Percentiles rank a stretch among this genome's conserved stretches.
Conservation (phyloP, 2,329 filamentous ascomycete species). For the Sporothrix sp. region DNA sequence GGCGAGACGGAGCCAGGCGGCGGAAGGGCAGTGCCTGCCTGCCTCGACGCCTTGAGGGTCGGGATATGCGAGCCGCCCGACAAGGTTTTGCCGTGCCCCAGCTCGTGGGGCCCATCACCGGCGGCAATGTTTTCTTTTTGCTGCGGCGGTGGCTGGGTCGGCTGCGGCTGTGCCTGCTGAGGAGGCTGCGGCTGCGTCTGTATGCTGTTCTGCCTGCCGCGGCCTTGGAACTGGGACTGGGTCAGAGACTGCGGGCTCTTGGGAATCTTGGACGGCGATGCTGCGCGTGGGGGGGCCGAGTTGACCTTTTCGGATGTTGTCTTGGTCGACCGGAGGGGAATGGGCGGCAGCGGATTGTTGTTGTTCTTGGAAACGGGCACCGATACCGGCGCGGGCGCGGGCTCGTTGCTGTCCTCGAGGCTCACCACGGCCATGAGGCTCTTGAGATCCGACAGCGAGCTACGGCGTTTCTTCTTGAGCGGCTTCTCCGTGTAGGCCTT, state of each 20-base stretch:
- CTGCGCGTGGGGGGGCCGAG: conserved; percentile 37
- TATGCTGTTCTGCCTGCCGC: neutral
- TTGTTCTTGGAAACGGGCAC: conserved; percentile 13
- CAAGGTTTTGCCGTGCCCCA: conserved; percentile 38
- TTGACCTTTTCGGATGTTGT: conserved; percentile 49
- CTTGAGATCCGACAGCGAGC: conserved; percentile 78
- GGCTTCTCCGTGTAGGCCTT: conserved; percentile 24
- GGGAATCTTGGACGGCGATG: conserved; percentile 42
- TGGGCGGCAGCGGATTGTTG: conserved; percentile 28
- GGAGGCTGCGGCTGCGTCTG: neutral
- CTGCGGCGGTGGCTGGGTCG: conserved; percentile 30
- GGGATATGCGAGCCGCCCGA: conserved; percentile 41
- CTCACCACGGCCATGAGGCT: conserved; percentile 52
- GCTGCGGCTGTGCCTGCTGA: neutral
- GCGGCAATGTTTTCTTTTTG: conserved; percentile 39
- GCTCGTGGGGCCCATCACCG: conserved; percentile 15
- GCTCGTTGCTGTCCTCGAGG: conserved; percentile 31
- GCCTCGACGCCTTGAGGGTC: conserved; percentile 36
- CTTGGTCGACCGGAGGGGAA: conserved; percentile 43
- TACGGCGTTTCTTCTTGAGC: conserved; percentile 73
- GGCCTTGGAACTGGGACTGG: conserved; percentile 2
- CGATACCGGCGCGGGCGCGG: neutral
- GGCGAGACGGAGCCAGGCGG: conserved; percentile 19
- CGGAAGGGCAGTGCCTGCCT: conserved; percentile 12
- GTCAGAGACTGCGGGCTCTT: conserved; percentile 37